These are phyloP conservation scores for Neurospora africana DNA, from an alignment of 495 filamentous ascomycete species.

Conservation along the genomic window DNA sequence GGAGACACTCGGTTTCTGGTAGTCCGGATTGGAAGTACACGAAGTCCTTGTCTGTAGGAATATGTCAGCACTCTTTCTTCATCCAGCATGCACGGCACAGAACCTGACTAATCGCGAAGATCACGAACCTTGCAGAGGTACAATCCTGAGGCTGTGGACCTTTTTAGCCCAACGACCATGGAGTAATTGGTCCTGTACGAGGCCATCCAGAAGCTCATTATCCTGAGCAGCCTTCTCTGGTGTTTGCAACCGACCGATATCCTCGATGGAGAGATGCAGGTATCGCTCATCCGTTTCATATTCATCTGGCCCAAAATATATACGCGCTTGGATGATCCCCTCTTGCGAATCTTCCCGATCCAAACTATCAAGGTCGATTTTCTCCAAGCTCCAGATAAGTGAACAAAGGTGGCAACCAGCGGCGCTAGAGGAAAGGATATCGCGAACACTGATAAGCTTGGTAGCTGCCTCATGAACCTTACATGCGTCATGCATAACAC, in stretches of 20 bases:
- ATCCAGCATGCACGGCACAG: neutral
- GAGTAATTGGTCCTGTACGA: neutral
- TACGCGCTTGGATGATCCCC: neutral
- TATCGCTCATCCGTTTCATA: no score
- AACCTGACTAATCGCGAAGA: neutral
- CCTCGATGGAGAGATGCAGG: neutral
- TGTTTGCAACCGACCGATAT: neutral
- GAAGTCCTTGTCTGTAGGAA: neutral
- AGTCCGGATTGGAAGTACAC: neutral
- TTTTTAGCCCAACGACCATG: fast-evolving
- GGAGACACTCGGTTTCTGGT: neutral
- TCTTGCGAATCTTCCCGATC: neutral
- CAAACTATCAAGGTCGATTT: neutral
- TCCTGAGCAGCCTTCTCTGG: neutral
- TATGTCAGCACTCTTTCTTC: neutral
- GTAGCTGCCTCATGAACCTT: neutral
- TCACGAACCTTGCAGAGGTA: neutral
- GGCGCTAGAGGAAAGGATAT: neutral
- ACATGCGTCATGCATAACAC: neutral
- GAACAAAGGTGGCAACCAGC: neutral
- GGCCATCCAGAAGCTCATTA: neutral
- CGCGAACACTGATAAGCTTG: neutral
- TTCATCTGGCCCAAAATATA: no score
- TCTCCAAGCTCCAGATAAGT: neutral
- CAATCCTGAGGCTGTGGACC: neutral